A percentile compares a stretch with the other conserved stretches of the same genome.
Conservation (phyloP, 1,284 basidiomycete genomes). For the Fistulina hepatica region DNA sequence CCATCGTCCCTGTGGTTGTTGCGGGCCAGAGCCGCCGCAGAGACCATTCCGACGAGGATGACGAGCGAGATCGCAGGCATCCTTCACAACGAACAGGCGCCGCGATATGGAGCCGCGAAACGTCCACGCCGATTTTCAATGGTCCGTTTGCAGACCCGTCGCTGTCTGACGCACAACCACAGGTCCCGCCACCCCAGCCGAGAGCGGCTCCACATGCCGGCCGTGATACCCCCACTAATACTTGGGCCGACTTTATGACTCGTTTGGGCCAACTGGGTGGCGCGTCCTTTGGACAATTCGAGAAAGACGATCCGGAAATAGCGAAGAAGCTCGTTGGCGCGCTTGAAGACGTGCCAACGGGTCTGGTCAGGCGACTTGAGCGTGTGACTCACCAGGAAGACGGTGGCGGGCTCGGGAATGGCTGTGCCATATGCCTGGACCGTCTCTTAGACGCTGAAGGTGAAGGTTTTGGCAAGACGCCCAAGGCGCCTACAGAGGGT, state of each 20-base stretch:
- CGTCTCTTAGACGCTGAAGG: slow-evolving; percentile 42
- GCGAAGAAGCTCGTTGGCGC: slow-evolving; percentile 51
- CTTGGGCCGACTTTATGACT: slow-evolving; percentile 10
- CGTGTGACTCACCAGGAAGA: slow-evolving; percentile 33
- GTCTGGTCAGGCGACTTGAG: slow-evolving; percentile 56
- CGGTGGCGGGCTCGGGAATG: slow-evolving; percentile 27
- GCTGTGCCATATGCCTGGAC: slow-evolving; percentile 72
- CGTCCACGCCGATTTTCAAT: neutral
- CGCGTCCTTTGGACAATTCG: slow-evolving; percentile 20
- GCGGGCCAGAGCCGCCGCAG: slow-evolving; percentile 33
- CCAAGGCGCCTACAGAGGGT: slow-evolving; percentile 13
- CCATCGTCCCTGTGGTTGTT: no score
- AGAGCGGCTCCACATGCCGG: neutral
- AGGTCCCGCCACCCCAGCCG: neutral
- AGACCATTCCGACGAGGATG: slow-evolving; percentile 44
- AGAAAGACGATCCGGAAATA: slow-evolving; percentile 55
- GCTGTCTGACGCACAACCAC: slow-evolving; percentile 2
- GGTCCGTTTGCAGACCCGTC: neutral
- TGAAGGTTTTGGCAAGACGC: slow-evolving; percentile 22
- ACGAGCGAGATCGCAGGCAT: slow-evolving; percentile 45
- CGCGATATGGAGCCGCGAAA: no score
- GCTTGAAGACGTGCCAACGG: slow-evolving; percentile 52
- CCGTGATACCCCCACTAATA: neutral
- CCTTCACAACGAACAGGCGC: slow-evolving; percentile 36
- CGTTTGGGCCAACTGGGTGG: slow-evolving; percentile 14